Conservation (phyloP, 495 filamentous ascomycete genomes). For the Daldinia vernicosa region DNA sequence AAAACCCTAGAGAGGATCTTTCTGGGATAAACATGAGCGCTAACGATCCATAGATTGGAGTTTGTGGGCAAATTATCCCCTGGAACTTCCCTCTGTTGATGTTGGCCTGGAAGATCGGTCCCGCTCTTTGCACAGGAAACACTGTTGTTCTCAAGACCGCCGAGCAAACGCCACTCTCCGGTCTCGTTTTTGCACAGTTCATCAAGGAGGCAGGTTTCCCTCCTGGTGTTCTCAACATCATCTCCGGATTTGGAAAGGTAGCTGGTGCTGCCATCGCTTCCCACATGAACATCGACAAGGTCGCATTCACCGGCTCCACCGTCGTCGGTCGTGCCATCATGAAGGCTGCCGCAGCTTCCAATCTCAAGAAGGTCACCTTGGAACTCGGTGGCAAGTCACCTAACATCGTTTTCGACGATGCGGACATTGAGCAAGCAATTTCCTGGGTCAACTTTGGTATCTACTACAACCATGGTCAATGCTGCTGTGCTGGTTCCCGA, state of each 20-base stretch:
- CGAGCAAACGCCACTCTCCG: conserved; percentile 95
- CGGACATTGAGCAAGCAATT: conserved; percentile 94
- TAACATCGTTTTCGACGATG: conserved; percentile 97
- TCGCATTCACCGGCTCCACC: conserved; percentile 98
- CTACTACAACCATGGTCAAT: conserved; percentile 99
- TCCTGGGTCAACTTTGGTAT: conserved; percentile 99
- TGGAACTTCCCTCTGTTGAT: conserved; percentile 99
- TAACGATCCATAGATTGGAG: conserved; percentile 70
- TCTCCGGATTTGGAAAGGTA: conserved; percentile 89
- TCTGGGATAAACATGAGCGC: neutral
- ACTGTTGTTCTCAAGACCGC: conserved; percentile 91
- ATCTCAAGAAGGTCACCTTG: conserved; percentile 99
- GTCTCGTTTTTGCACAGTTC: conserved; percentile 78
- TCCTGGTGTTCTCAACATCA: conserved; percentile 91
- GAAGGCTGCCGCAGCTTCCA: conserved; percentile 93
- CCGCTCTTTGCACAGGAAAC: conserved; percentile 91
- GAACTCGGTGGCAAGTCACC: conserved; percentile 98
- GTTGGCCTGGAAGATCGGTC: conserved; percentile 98
- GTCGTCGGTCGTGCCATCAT: conserved; percentile 89
- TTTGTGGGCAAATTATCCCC: conserved; percentile 94
- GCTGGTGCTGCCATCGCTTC: conserved; percentile 91
- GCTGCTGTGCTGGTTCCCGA: conserved; percentile 96
- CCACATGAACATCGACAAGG: conserved; percentile 98
- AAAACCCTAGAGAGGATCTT: neutral
- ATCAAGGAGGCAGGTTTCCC: conserved; percentile 97